Evolutionary conservation across 495 filamentous ascomycete species (phyloP).

Genomic region (Penicillium egyptiacum): DNA sequence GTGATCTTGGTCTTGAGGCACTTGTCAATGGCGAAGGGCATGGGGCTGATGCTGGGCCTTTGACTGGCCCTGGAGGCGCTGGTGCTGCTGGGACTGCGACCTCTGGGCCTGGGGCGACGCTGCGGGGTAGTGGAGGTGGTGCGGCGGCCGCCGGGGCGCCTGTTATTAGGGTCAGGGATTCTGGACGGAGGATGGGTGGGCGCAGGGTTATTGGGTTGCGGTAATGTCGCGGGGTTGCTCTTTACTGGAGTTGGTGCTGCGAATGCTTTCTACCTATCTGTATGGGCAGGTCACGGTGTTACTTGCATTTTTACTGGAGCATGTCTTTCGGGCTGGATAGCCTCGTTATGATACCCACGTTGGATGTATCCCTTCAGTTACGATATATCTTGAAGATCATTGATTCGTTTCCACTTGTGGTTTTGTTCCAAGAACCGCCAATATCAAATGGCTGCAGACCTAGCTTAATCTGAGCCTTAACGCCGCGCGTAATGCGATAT

Average conservation of each 20-base stretch:
- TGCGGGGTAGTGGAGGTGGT: conserved; percentile 27
- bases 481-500: conserved; percentile 30
- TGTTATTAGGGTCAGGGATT: conserved; percentile 23
- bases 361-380: background rate
- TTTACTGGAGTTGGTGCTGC: background rate
- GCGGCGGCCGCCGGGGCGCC: conserved; percentile 22
- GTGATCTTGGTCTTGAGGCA: conserved; percentile 76
- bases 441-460: conserved; percentile 5
- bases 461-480: conserved; percentile 16
- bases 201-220: conserved; percentile 39
- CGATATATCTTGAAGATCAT: conserved; percentile 16
- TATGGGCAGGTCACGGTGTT: background rate
- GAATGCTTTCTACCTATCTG: background rate
- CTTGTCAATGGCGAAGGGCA: conserved; percentile 54
- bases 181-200: conserved; percentile 43
- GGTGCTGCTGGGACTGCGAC: conserved; percentile 16
- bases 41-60: conserved; percentile 47
- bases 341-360: conserved; percentile 16
- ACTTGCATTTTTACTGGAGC: conserved; percentile 8
- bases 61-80: background rate
- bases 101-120: conserved; percentile 57
- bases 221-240: conserved; percentile 14
- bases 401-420: conserved; percentile 25
- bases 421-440: conserved; percentile 4
- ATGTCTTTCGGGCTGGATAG: conserved; percentile 10